These are phyloP conservation scores for Sarocladiaceae sp. DNA, from an alignment of 2,329 filamentous ascomycete genomes.

Conservation along the genomic window DNA sequence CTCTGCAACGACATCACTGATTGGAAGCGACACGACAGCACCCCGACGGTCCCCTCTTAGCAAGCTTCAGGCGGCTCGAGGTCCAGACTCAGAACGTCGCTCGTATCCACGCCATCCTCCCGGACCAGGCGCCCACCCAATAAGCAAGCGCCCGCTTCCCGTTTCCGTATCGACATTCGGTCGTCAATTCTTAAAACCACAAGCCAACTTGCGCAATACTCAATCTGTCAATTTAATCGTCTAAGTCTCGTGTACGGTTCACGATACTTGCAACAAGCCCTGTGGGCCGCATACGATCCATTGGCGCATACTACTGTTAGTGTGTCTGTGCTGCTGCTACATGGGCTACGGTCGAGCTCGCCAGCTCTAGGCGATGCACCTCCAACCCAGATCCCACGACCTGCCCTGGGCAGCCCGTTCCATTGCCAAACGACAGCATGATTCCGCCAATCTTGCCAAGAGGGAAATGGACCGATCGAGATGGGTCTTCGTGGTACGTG, in stretches of 20 bases:
- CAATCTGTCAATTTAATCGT: no score
- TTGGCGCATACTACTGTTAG: background rate
- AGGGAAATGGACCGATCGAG: background rate
- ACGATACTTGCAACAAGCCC: no score
- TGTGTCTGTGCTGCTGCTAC: background rate
- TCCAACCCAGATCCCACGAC: background rate
- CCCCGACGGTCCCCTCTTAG: constrained; percentile 1
- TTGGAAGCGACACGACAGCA: background rate
- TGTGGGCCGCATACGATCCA: background rate
- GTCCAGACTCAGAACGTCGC: background rate
- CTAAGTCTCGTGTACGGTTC: no score
- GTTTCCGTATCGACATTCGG: no score
- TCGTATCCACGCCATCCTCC: background rate
- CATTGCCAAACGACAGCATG: background rate
- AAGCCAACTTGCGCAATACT: no score
- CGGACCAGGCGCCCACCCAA: background rate
- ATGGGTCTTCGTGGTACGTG: background rate
- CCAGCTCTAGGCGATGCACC: constrained; percentile 3
- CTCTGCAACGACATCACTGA: constrained; percentile 1
- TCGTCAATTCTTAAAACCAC: no score
- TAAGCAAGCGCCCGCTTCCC: background rate
- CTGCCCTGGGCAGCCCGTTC: background rate
- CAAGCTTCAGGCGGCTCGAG: constrained; percentile 7
- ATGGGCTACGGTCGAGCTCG: background rate
- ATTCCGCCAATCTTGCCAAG: background rate